These are phyloP conservation scores for Linnemannia hyalina DNA, from an alignment of 192 early-diverging fungal species.

Conservation along the genomic window DNA sequence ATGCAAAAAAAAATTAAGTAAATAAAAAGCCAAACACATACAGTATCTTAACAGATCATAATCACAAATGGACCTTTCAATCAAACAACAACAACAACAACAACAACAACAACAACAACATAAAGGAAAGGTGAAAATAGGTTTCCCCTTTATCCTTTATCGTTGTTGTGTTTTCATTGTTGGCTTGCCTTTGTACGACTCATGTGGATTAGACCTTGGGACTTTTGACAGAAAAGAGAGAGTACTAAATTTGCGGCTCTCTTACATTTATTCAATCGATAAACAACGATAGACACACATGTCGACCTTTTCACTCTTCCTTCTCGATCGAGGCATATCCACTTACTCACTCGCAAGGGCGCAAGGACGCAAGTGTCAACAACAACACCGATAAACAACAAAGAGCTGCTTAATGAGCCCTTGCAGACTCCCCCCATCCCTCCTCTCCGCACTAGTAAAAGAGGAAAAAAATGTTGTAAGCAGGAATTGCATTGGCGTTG, in stretches of 20 bases:
- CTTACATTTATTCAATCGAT: background rate
- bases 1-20: too few species aligned
- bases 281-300: background rate
- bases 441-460: background rate
- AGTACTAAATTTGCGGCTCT: background rate
- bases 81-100: background rate
- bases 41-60: too few species aligned
- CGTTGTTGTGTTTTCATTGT: background rate
- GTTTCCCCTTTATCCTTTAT: background rate
- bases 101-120: too few species aligned
- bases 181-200: conserved; percentile 7
- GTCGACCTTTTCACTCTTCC: background rate
- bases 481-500: background rate
- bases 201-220: conserved; percentile 10
- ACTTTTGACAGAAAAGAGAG: background rate
- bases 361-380: background rate
- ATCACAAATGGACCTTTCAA: too few species aligned
- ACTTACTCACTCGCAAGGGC: background rate
- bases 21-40: too few species aligned
- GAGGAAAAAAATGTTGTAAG: background rate
- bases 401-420: background rate
- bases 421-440: background rate
- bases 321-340: background rate
- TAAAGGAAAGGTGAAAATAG: background rate
- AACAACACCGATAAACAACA: background rate